phyloP scores from a whole-genome alignment of 331 rosid species.

The Malus hybrid region DNA sequence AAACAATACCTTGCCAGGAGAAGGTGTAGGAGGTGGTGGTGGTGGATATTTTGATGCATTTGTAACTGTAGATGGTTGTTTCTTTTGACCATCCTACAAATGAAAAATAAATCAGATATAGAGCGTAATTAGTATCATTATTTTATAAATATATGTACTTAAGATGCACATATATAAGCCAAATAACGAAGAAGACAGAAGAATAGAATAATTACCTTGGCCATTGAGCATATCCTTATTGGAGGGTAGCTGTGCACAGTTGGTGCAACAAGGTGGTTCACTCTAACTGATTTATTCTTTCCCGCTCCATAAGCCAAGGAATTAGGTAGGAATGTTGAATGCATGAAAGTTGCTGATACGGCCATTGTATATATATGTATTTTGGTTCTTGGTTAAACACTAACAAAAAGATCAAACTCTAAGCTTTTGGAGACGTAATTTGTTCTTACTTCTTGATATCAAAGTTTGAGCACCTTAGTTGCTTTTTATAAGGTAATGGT shows the following conservation, averaged over 20 bases:
- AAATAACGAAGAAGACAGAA: not conserved
- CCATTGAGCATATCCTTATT: conserved; percentile 15
- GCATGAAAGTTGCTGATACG: not conserved
- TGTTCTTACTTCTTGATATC: not conserved
- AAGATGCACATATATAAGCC: too few species aligned
- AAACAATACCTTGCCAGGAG: not conserved
- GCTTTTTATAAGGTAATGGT: not conserved
- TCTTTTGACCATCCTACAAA: conserved; percentile 4
- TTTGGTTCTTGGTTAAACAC: not conserved
- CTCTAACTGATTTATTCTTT: not conserved
- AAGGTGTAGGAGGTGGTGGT: conserved; percentile 7
- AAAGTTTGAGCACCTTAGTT: too few species aligned
- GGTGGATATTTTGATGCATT: conserved; percentile 16
- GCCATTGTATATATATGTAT: not conserved
- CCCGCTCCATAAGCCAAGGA: not conserved
- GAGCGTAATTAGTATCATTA: too few species aligned
- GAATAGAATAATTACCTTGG: not conserved
- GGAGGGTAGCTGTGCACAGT: not conserved
- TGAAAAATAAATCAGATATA: not conserved
- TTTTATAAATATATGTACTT: not conserved
- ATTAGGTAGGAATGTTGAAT: not conserved
- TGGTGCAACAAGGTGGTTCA: not conserved
- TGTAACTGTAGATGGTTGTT: not conserved
- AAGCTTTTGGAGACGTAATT: not conserved
- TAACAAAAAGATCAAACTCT: not conserved